Evolutionary conservation across 345 rosid species (phyloP).

Genomic region (Citrus inodora): DNA sequence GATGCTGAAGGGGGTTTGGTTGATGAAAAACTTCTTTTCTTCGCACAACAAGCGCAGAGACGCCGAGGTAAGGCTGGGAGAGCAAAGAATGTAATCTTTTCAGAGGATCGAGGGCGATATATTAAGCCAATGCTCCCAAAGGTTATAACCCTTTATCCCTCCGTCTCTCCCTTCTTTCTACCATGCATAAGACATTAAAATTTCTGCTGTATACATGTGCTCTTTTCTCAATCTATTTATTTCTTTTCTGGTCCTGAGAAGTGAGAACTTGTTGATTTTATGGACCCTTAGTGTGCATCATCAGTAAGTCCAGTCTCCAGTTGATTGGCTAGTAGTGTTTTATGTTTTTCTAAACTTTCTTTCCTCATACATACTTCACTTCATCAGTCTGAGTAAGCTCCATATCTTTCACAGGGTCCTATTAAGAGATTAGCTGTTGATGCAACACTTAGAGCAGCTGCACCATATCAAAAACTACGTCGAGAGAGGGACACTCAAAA

Average conservation of each 20-base stretch:
- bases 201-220: not conserved
- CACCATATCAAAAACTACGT: constrained; percentile 92
- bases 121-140: constrained; percentile 98
- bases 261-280: not conserved
- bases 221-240: not conserved
- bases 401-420: constrained; percentile 63
- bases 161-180: not conserved
- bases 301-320: not conserved
- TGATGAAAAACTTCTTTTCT: constrained; percentile 94
- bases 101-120: constrained; percentile 97
- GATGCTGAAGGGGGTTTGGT: constrained; percentile 99
- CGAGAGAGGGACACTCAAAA: constrained; percentile 67
- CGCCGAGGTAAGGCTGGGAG: constrained; percentile 92
- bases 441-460: constrained; percentile 99
- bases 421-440: constrained; percentile 92
- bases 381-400: constrained; percentile 13
- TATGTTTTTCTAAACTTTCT: not conserved
- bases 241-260: not conserved
- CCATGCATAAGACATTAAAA: not conserved
- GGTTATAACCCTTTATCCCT: constrained; percentile 38
- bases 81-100: constrained; percentile 93
- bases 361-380: not conserved
- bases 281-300: not conserved
- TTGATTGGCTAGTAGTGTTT: not conserved
- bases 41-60: constrained; percentile 96